Percentiles rank a stretch among this genome's conserved stretches.
phyloP scores from a whole-genome alignment of 441 rosid genomes.

The Brassica balearica region DNA sequence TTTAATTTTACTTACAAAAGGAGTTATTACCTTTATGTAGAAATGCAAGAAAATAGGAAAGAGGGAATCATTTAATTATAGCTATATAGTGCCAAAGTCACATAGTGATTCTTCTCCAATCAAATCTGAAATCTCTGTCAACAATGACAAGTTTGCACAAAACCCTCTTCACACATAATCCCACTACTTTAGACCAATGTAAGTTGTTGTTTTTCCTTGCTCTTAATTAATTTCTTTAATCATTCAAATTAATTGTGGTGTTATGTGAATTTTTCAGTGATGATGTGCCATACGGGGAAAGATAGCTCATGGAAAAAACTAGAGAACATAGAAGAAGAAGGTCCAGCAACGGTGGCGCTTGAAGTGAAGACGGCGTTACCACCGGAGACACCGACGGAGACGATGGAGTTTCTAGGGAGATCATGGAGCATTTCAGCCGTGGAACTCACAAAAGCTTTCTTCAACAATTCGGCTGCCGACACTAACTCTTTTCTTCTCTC shows the following conservation, averaged over 20 bases:
- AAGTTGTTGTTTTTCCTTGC: neutral
- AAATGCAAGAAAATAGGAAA: constrained; percentile 23
- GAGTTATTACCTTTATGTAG: constrained; percentile 28
- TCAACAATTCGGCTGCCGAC: constrained; percentile 43
- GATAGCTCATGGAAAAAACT: constrained; percentile 57
- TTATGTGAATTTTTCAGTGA: constrained; percentile 17
- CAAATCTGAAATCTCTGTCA: constrained; percentile 40
- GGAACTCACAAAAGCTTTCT: constrained; percentile 83
- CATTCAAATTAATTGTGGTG: neutral
- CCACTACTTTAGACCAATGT: constrained; percentile 40
- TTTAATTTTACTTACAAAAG: constrained; percentile 8
- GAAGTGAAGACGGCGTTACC: constrained; percentile 46
- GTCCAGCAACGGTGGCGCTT: constrained; percentile 43
- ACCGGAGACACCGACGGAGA: constrained; percentile 91
- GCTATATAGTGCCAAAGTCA: constrained; percentile 39
- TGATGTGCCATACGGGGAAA: constrained; percentile 66
- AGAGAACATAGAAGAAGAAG: constrained; percentile 83
- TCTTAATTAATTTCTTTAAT: neutral
- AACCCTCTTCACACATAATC: constrained; percentile 41
- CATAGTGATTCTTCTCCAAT: constrained; percentile 43
- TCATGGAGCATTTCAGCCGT: constrained; percentile 91
- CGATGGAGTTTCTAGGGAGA: constrained; percentile 96
- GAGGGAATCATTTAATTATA: constrained; percentile 20
- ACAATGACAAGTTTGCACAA: constrained; percentile 46
- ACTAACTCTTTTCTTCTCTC: constrained; percentile 39